phyloP scores from a whole-genome alignment of 2,329 filamentous ascomycete genomes.

The Tolypocladium paradoxum region DNA sequence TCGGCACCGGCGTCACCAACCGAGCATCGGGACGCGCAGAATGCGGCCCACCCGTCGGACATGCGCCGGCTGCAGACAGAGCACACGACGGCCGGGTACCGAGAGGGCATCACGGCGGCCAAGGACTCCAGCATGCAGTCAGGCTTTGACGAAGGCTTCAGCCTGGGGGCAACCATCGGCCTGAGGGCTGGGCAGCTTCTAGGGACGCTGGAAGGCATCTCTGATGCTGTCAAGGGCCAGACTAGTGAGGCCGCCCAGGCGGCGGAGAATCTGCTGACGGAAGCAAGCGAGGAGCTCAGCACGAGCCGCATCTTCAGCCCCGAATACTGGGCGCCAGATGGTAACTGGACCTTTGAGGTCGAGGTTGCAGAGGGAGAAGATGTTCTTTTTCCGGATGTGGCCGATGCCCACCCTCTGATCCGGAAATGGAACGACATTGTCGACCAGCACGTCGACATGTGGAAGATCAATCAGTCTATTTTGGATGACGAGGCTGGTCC shows the following conservation, averaged over 20 bases:
- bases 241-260: conserved; percentile 12
- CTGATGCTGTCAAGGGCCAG: conserved; percentile 30
- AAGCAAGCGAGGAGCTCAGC: conserved; percentile 49
- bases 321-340: conserved; percentile 59
- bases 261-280: conserved; percentile 25
- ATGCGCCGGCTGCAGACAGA: conserved; percentile 63
- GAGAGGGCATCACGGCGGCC: conserved; percentile 69
- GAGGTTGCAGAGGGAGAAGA: conserved; percentile 24
- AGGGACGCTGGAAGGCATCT: conserved; percentile 66
- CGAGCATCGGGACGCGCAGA: conserved; percentile 4
- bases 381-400: conserved; percentile 50
- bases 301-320: conserved; percentile 52
- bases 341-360: conserved; percentile 59
- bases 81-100: conserved; percentile 79
- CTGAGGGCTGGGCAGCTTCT: conserved; percentile 62
- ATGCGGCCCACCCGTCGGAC: conserved; percentile 43
- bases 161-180: conserved; percentile 72
- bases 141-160: conserved; percentile 87
- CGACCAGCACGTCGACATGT: conserved; percentile 19
- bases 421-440: conserved; percentile 43
- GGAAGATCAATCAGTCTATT: conserved; percentile 22
- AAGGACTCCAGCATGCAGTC: conserved; percentile 70
- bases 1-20: conserved; percentile 13
- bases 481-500: conserved; percentile 21
- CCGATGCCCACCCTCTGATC: conserved; percentile 56